Percentiles rank a stretch among this genome's conserved stretches.
phyloP scores from a whole-genome alignment of 176 grass and related monocot species.

The Oryza nivara region DNA sequence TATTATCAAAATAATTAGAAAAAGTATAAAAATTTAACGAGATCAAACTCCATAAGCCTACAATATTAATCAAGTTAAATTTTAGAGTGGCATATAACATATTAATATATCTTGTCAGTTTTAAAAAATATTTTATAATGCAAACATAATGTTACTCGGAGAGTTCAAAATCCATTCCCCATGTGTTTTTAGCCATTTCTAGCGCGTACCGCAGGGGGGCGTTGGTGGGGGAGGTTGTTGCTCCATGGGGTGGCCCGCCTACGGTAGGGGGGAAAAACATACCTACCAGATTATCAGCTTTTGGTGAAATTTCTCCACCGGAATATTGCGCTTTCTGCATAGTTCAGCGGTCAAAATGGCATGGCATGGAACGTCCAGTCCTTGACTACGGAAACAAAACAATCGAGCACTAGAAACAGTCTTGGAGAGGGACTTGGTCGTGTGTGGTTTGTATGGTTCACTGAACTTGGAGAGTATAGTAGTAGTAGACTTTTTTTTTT shows the following conservation, averaged over 20 bases:
- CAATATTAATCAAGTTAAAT: too few relatives aligned
- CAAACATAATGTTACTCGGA: too few relatives aligned
- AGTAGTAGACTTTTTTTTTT: background rate
- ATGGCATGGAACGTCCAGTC: background rate
- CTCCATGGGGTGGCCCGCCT: too few relatives aligned
- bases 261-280: background rate
- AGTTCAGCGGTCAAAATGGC: background rate
- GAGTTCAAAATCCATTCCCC: too few relatives aligned
- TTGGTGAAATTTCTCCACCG: background rate
- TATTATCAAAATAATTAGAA: too few relatives aligned
- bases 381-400: background rate
- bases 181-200: background rate
- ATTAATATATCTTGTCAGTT: too few relatives aligned
- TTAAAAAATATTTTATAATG: too few relatives aligned
- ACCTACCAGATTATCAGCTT: background rate
- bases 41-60: too few relatives aligned
- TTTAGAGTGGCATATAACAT: too few relatives aligned
- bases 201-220: background rate
- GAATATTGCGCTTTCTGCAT: background rate
- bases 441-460: background rate
- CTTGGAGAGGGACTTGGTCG: background rate
- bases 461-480: background rate
- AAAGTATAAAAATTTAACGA: too few relatives aligned
- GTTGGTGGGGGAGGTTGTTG: background rate
- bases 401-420: background rate